Percentiles rank a stretch among this genome's conserved stretches.
Conservation (phyloP, 75 land plant species). For the Pinus albicaulis region DNA sequence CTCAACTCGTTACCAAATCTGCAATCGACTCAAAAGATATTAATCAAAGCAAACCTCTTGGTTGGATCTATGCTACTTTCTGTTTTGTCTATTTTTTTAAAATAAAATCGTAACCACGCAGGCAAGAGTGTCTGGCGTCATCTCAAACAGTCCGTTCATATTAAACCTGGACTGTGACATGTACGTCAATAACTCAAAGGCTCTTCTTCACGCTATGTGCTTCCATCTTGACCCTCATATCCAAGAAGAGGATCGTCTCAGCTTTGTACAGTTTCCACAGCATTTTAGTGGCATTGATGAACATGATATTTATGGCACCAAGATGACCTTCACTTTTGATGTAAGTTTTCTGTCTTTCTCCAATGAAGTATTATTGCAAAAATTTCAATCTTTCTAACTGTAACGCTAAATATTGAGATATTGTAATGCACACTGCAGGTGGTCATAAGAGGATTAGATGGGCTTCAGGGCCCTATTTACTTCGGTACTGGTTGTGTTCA, state of each 20-base stretch:
- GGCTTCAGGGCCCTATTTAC: slow-evolving; percentile 18
- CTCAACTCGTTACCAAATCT: no score
- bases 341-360: not conserved
- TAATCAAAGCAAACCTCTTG: no score
- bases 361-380: not conserved
- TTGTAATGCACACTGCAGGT: slow-evolving; percentile 1
- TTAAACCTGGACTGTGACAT: slow-evolving; percentile 42
- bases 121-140: slow-evolving; percentile 55
- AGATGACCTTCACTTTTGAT: not conserved
- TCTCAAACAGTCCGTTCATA: slow-evolving; percentile 47
- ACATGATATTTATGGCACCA: slow-evolving; percentile 21
- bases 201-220: slow-evolving; percentile 22
- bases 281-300: slow-evolving; percentile 11
- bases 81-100: no score
- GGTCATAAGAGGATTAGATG: not conserved
- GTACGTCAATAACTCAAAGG: slow-evolving; percentile 19
- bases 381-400: not conserved
- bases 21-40: no score
- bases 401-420: not conserved
- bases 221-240: slow-evolving; percentile 7
- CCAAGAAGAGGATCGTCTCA: slow-evolving; percentile 1
- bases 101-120: not conserved
- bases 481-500: slow-evolving; percentile 21
- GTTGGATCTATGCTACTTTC: no score
- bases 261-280: slow-evolving; percentile 28